Base-by-base conservation (phyloP, 768 basidiomycete species). In the Mycena polygramma region DNA sequence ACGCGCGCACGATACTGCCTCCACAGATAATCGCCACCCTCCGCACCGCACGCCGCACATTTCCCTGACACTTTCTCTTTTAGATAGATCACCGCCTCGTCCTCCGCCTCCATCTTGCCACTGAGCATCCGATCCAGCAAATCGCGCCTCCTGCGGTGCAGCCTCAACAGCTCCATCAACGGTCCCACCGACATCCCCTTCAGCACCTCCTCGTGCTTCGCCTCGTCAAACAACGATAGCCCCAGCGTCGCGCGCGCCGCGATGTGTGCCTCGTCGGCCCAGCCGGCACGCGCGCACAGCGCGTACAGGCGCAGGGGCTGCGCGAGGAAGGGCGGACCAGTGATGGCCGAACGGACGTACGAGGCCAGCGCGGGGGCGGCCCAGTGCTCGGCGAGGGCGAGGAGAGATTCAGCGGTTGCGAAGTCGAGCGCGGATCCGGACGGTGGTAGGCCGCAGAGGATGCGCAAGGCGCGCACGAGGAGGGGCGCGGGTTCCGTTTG, bases 261-360 rank as follows among this genome's bases (percentile, higher is more conserved):
- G 2, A 52, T 11, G 4, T 35, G 49, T 36, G 67, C 70, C 24
- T 71, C 66, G 2, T 65, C 70, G 10, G 22, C 39, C 73, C 73
- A 74, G 30, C 73, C 73, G 19, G 46, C 53, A 43, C 73, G 73
- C 63, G 26, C 57, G 35, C 70, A 54, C 4, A 69, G 22, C 2
- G 49, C 70, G 51, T 74, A 74, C 3, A 71, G 39, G 10, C 68
- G 62, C 46, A 74, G 57, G 24, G 73, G 73, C 39, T 68, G 66
- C 20, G 52, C 58, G 9, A 58, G 57, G 57, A 70, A 66, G 1
- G 41, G 30, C 8, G 66, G 67, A 36, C 43, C 46, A 13, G 58
- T 59, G 17, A 71, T 20, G 19, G 63, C 59, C 30, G 63, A 63
- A 22, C 73, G 73, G 51, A 64, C 61, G 22, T 55, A 58, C 5